phyloP scores from a whole-genome alignment of 768 basidiomycete species.

The Baorangia bicolor region DNA sequence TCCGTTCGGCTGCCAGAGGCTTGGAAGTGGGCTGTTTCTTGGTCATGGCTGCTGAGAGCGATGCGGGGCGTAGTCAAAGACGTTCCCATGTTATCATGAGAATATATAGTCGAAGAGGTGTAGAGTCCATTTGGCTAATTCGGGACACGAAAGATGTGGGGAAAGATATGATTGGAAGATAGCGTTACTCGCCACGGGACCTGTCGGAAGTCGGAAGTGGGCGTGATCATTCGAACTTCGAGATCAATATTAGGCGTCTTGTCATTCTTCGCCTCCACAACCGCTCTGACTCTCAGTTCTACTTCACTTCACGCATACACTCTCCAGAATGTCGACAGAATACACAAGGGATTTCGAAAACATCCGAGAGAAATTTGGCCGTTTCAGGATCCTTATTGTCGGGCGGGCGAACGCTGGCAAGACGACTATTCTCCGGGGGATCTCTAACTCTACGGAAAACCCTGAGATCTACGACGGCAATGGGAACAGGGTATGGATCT shows the following conservation, averaged over 20 bases:
- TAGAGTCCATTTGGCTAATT: neutral
- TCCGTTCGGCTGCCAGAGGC: neutral
- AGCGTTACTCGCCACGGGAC: too few species aligned
- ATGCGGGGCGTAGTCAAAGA: neutral
- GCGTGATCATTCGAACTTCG: too few species aligned
- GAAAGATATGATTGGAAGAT: neutral
- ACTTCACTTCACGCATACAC: neutral
- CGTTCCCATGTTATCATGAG: conserved; percentile 1
- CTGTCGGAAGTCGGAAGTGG: too few species aligned
- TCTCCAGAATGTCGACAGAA: neutral
- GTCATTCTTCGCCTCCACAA: neutral
- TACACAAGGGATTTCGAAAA: neutral
- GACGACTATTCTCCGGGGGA: conserved; percentile 2
- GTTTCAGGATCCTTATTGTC: neutral
- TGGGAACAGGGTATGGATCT: neutral
- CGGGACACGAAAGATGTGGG: neutral
- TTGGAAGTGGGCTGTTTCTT: neutral
- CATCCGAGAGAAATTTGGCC: neutral
- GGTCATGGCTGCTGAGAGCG: conserved; percentile 3
- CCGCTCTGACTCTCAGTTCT: neutral
- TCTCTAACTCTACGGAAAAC: conserved; percentile 1
- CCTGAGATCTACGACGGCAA: conserved; percentile 7
- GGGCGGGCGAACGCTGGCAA: conserved; percentile 8
- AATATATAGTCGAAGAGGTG: neutral
- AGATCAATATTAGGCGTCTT: neutral